Base-by-base conservation (phyloP, 805 yeast genomes). In the Pichia gijzeniarum region DNA sequence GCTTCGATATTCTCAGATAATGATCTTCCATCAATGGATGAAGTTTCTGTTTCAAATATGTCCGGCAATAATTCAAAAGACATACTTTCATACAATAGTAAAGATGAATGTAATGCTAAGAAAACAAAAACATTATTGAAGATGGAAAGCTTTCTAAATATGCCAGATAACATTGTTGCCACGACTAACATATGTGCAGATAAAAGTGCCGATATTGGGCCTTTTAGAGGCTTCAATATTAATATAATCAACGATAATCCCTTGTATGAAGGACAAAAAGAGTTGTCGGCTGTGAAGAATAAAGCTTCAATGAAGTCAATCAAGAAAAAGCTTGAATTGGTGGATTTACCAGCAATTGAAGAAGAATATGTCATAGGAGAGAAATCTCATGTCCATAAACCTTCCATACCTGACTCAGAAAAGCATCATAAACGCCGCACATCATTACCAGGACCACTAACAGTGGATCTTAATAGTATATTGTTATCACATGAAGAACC, bases 61-160 rank as follows among this genome's bases (percentile, higher is more conserved):
- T 7, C 25, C 6, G 21, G 10, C 14, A 10, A 25, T 10, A 10
- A 25, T 19, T 12, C 8, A 5, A 19, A 17, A 30, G 25, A 19
- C 21, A 35, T 35, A 17, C 10, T 7, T 20, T 5, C 21, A 21
- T 6, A 21, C 25, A 27, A n/a, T 33, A 16, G 7, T n/a, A 34
- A 18, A 19, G 19, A 34, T 8, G n/a, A 27, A 17, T 7, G 14
- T 20, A 13, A 27, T 16, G 6, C 30, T 14, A 27, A 41, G 17
- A 48, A 51, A 41, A 52, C 49, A 35, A 50, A 48, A 36, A 50
- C 46, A 31, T 34, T 61, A 7, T 13, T 61, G 42, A 61, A 61
- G 41, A 61, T 57, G 44, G 65, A 61, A 48, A 60, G 64, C 38
- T 61, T 61, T 31, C 35, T 60, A 21, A 55, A 56, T 27, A 45